Base-by-base conservation (phyloP, 2,329 filamentous ascomycete genomes). In the Pseudohalonectria lignicola region DNA sequence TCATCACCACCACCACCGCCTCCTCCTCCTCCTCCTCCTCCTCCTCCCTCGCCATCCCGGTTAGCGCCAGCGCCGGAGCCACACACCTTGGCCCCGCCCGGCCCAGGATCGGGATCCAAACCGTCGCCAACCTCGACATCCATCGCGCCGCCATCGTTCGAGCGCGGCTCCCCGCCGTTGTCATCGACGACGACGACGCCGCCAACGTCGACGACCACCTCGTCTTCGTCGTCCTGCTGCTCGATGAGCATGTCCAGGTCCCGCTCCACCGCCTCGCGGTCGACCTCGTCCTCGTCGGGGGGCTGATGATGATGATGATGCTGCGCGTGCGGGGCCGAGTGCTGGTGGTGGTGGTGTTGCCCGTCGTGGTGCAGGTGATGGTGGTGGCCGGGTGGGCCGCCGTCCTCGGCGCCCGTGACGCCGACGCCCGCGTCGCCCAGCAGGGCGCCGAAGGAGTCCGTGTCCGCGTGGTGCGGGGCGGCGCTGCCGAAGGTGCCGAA, bases 171-270 rank as follows among this genome's bases (percentile, higher is more conserved):
- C 16, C 39, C 32, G 9, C 39, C 36, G 21, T 42, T 19, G 31
- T 43, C 34, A 19, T 42, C 39, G 13, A 16, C 29, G 26, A 18
- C 39, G 18, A 25, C 31, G 29, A 12, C 31, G 16, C 31, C 32
- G 34, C 15, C 37, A 15, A 17, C 29, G n/a, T n/a, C n/a, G n/a
- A n/a, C n/a, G n/a, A n/a, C n/a, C n/a, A n/a, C n/a, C n/a, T 66
- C 63, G 0, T 68, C 62, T 1, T 67, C 66, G 0, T 59, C 63
- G 16, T 61, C 58, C 20, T 60, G 55, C 30, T 67, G 63, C 40
- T 66, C 61, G 26, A 71, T 68, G 40, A 73, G 45, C 67, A 72
- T 70, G 32, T 71, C 68, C 43, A 72, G 45, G 39, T 73, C 69
- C 13, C 60, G 56, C 29, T 71, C 66, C 21, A 69, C 62, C 1